These are phyloP conservation scores for Toxicodendron radicans DNA, from an alignment of 345 rosid genomes.

Conservation along the genomic window DNA sequence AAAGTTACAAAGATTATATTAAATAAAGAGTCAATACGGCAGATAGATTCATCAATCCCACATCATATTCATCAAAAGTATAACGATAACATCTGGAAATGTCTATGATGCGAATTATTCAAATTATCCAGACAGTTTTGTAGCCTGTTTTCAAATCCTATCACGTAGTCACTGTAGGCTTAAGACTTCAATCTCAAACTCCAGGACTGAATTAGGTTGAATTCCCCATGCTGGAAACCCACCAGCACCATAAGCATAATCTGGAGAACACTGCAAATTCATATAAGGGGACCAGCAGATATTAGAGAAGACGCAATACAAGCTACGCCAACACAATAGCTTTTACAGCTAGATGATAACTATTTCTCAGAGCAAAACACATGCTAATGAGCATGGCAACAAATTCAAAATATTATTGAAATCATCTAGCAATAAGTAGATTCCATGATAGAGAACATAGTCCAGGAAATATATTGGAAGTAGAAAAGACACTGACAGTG, in stretches of 20 bases:
- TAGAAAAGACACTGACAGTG: not conserved
- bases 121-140: slow-evolving; percentile 14
- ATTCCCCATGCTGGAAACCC: slow-evolving; percentile 93
- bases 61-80: not conserved
- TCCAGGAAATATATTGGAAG: not conserved
- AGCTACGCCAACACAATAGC: not conserved
- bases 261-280: slow-evolving; percentile 80
- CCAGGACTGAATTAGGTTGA: slow-evolving; percentile 77
- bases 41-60: not conserved
- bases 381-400: not conserved
- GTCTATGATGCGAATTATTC: slow-evolving; percentile 1
- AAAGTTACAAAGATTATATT: not conserved
- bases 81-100: not conserved
- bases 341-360: not conserved
- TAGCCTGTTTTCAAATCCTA: not conserved
- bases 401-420: not conserved
- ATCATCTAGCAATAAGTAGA: not conserved
- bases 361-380: not conserved
- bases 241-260: slow-evolving; percentile 83
- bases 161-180: slow-evolving; percentile 39
- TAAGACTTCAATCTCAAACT: slow-evolving; percentile 87
- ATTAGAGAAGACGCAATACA: not conserved
- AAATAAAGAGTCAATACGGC: not conserved
- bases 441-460: not conserved
- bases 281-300: slow-evolving; percentile 14